phyloP scores from a whole-genome alignment of 208 protist genomes.

The Trypanosoma melophagium region DNA sequence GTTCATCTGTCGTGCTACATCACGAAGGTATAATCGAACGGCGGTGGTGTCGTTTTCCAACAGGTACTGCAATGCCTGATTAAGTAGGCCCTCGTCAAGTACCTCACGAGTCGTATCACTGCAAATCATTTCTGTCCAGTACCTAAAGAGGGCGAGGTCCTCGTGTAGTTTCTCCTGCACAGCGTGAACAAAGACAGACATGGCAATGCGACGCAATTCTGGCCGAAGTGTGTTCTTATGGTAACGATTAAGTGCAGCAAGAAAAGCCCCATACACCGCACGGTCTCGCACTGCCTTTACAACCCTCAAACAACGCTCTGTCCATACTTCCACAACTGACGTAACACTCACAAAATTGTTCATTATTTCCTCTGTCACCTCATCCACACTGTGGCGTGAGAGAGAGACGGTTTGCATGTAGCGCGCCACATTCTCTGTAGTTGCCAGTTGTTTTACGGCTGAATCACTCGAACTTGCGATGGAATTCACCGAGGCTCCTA shows the following conservation, averaged over 20 bases:
- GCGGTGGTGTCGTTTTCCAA: constrained; percentile 32
- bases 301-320: constrained; percentile 68
- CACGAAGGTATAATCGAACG: constrained; percentile 54
- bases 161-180: constrained; percentile 65
- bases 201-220: constrained; percentile 46
- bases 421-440: constrained; percentile 51
- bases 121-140: constrained; percentile 69
- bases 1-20: constrained; percentile 36
- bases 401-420: constrained; percentile 50
- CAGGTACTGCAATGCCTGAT: constrained; percentile 51
- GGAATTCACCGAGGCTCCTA: constrained; percentile 31
- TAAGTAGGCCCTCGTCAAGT: constrained; percentile 69
- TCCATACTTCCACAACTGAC: constrained; percentile 49
- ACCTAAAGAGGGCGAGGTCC: constrained; percentile 63
- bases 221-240: constrained; percentile 21
- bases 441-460: constrained; percentile 22
- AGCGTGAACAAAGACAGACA: constrained; percentile 44
- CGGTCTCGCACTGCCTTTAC: constrained; percentile 68
- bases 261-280: constrained; percentile 44
- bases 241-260: constrained; percentile 34
- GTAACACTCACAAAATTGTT: constrained; percentile 45
- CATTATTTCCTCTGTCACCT: constrained; percentile 39
- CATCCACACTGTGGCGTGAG: constrained; percentile 25
- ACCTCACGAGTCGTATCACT: constrained; percentile 56
- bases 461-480: constrained; percentile 7